Evolutionary conservation across 805 yeast genomes (phyloP), one percentile per base, ranked within the genome.

Genomic region (Danielia reshetovae): DNA sequence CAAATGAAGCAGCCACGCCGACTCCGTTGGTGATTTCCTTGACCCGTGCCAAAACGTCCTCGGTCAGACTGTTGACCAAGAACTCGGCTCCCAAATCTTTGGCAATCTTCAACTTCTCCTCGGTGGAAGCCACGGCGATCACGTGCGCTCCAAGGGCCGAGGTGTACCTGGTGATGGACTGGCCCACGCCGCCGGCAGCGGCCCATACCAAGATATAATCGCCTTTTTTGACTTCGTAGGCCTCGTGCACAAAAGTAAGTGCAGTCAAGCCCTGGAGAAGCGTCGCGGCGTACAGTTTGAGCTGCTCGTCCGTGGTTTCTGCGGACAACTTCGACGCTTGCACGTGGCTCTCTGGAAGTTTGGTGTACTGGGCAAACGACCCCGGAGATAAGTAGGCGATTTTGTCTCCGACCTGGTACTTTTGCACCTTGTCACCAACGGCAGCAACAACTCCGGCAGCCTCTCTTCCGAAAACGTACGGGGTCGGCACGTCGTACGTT

Each of bases 141-240:
- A 79, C 88, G 43, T 75, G 79, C 4, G 88, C 96, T 14, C 95
- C 95, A 31, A 64, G 68, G 16, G 60, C 51, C 19, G 68, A 57
- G 32, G 82, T 59, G 59, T 88, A 62, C 57, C 88, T 96, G 32
- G 70, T 66, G 35, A 87, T 62, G 13, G 85, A 46, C 33, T 75
- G 70, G 4, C 97, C 97, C 32, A 85, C 90, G 37, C 97, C 96
- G 29, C 97, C 97, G 3, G 97, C 96, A 6, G 96, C 96, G 4
- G 97, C 97, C 65, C 88, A 86, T 17, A 86, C 79, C 30, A 89
- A 68, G 28, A 84, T 73, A 46, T 60, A 72, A 39, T 90, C 96
- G 34, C 78, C 89, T 54, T 73, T 65, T 48, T 85, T 55, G 25
- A 85, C 83, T 2, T 68, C 51, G 52, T 84, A 77, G 2, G 93